These are phyloP conservation scores for Nigrospora oryzae DNA, from an alignment of 2,329 filamentous ascomycete genomes.

Conservation along the genomic window DNA sequence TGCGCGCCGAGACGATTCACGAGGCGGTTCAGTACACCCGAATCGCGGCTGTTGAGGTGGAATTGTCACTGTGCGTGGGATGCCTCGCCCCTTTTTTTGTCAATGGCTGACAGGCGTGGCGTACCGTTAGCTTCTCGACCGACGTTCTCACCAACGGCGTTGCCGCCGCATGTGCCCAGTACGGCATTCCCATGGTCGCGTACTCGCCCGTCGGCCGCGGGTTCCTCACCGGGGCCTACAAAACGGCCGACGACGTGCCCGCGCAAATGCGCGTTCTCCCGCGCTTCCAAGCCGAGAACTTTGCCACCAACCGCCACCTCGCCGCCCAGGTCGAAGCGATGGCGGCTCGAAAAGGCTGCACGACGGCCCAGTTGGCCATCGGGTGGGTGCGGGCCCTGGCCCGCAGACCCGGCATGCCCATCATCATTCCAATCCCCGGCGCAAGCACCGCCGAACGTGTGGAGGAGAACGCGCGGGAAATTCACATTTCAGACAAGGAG, in stretches of 20 bases:
- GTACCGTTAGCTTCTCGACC: conserved; percentile 18
- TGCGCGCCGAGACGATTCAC: conserved; percentile 28
- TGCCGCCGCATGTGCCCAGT: conserved; percentile 36
- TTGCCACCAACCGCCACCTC: not conserved
- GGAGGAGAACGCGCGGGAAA: not conserved
- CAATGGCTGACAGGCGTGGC: not conserved
- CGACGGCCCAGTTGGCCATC: not conserved
- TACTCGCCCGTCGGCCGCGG: conserved; percentile 22
- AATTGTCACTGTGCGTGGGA: conserved; percentile 36
- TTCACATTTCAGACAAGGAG: not conserved
- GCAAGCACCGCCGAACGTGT: not conserved
- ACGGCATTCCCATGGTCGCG: conserved; percentile 25
- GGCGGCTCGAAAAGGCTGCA: not conserved
- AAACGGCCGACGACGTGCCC: conserved; percentile 18
- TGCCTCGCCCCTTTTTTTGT: not conserved
- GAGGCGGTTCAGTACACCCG: conserved; percentile 34
- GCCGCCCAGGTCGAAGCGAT: not conserved
- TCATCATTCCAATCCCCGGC: not conserved
- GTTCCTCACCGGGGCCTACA: conserved; percentile 39
- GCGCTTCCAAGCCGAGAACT: not conserved
- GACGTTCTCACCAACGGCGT: conserved; percentile 43
- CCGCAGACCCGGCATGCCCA: not conserved
- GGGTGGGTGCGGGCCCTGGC: not conserved
- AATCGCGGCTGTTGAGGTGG: conserved; percentile 42
- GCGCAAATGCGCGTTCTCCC: not conserved